Conservation (phyloP, 202 grass and related monocot species). For the Panicum virgatum region DNA sequence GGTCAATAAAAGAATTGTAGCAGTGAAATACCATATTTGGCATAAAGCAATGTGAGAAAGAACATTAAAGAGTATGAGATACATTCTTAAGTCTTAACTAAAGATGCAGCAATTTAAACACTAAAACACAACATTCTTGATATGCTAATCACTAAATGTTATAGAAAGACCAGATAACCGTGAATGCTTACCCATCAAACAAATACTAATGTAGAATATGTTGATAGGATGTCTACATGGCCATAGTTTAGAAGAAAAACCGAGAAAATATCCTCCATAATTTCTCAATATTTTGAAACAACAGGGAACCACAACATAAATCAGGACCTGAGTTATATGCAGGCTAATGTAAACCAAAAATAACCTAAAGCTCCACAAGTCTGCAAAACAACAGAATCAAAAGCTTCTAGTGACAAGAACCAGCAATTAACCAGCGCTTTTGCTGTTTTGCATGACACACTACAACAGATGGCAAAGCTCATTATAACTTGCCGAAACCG, state of each 20-base stretch:
- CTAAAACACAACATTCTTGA: slow-evolving; percentile 9
- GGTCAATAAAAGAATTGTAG: not conserved
- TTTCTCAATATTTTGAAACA: slow-evolving; percentile 13
- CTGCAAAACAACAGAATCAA: not conserved
- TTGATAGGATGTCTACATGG: not conserved
- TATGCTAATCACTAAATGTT: not conserved
- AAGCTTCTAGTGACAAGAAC: not conserved
- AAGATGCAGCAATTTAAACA: slow-evolving; percentile 15
- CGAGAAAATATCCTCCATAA: not conserved
- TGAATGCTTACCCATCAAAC: slow-evolving; percentile 13
- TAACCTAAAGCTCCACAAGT: slow-evolving; percentile 8
- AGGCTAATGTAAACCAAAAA: not conserved
- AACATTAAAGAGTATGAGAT: slow-evolving; percentile 10
- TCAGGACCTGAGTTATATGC: not conserved
- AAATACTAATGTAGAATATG: not conserved
- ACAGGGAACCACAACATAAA: not conserved
- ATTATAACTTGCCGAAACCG: not conserved
- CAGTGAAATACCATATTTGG: not conserved
- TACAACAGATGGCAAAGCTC: not conserved
- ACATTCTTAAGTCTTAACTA: not conserved
- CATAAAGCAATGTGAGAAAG: not conserved
- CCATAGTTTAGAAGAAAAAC: not conserved
- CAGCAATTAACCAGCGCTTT: not conserved
- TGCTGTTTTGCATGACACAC: too few species aligned
- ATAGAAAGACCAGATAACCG: not conserved